A percentile compares a stretch with the other conserved stretches of the same genome.
These are phyloP conservation scores for Aspergillus carlsbadensis DNA, from an alignment of 495 filamentous ascomycete genomes.

Conservation along the genomic window DNA sequence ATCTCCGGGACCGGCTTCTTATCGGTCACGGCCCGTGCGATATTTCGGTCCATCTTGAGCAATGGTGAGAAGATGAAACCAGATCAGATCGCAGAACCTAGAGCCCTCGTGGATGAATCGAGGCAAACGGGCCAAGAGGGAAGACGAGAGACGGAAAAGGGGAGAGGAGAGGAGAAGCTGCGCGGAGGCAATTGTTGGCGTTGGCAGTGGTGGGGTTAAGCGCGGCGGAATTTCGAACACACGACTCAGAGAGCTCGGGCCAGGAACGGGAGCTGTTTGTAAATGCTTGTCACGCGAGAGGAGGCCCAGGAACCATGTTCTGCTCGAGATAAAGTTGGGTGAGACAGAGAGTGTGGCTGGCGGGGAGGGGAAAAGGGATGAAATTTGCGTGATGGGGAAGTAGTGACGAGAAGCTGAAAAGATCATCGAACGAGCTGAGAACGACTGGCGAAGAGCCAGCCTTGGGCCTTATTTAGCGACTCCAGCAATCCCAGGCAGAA, in stretches of 20 bases:
- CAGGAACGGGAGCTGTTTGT: neutral
- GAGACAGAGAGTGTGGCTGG: neutral
- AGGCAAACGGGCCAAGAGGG: constrained; percentile 4
- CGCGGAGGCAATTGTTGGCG: constrained; percentile 15
- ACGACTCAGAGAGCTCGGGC: constrained; percentile 1
- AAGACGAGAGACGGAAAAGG: constrained; percentile 10
- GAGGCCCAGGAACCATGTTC: neutral
- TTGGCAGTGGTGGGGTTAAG: constrained; percentile 21
- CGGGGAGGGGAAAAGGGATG: constrained; percentile 1
- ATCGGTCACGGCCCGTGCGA: constrained; percentile 75
- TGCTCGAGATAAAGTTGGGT: neutral
- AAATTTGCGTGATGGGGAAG: neutral
- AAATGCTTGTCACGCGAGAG: neutral
- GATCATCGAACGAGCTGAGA: constrained; percentile 9
- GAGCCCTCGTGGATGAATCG: constrained; percentile 14
- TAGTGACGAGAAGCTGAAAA: neutral
- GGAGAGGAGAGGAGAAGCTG: constrained; percentile 6
- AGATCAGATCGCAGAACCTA: constrained; percentile 15
- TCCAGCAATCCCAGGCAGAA: neutral
- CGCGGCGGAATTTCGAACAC: constrained; percentile 23
- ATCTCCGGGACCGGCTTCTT: constrained; percentile 97
- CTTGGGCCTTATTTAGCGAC: constrained; percentile 6
- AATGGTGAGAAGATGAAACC: constrained; percentile 10
- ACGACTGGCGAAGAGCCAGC: neutral
- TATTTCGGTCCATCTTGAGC: constrained; percentile 42